Evolutionary conservation across 2,329 filamentous ascomycete species (phyloP).

Genomic region (Cercospora brassicicola): DNA sequence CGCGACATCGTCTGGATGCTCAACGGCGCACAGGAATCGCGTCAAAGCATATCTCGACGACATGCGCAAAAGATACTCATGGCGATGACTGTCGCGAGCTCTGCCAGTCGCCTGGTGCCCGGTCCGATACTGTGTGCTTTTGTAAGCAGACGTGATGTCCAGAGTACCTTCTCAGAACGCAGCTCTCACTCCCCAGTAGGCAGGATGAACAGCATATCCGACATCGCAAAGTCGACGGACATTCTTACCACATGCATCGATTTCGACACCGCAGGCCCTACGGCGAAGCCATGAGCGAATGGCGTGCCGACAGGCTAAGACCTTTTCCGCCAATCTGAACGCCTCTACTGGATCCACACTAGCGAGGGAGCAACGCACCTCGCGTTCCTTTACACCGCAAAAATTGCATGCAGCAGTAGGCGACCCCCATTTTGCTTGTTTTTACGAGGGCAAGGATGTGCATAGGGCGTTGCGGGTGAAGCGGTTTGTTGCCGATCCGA

Average conservation of each 20-base stretch:
- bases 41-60: background rate
- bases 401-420: background rate
- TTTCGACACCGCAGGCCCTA: background rate
- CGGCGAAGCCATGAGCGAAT: background rate
- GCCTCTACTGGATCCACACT: background rate
- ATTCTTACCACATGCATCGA: background rate
- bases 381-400: background rate
- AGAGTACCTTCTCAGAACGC: background rate
- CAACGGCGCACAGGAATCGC: background rate
- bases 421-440: background rate
- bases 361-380: background rate
- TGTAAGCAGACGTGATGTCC: background rate
- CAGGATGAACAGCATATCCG: background rate
- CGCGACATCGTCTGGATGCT: background rate
- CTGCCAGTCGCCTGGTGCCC: background rate
- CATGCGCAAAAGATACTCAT: background rate
- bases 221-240: constrained; percentile 3
- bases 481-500: background rate
- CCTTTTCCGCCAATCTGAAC: background rate
- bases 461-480: background rate
- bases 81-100: background rate
- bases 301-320: background rate
- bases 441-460: background rate
- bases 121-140: background rate
- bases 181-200: background rate